Evolutionary conservation across 768 basidiomycete species (phyloP).

Genomic region (Solioccasus polychromus): DNA sequence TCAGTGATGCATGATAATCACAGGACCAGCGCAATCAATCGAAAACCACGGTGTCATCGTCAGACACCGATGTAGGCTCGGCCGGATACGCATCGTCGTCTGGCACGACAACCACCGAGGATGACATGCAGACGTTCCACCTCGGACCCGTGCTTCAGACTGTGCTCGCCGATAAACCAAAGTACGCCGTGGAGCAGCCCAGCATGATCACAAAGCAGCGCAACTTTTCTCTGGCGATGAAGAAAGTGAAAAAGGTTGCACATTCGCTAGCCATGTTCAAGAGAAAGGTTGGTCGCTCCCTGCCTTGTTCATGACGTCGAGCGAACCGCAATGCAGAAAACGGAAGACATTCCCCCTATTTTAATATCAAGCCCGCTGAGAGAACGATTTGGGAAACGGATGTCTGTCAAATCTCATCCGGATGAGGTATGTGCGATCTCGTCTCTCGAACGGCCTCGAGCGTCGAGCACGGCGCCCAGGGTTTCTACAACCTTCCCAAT

Average conservation of each 20-base stretch:
- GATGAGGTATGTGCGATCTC: slow-evolving; percentile 23
- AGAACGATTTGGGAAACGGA: slow-evolving; percentile 30
- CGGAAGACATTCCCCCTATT: slow-evolving; percentile 24
- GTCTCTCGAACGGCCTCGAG: not conserved
- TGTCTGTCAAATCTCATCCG: slow-evolving; percentile 21
- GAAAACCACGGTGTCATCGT: slow-evolving; percentile 13
- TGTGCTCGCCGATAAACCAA: slow-evolving; percentile 7
- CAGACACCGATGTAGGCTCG: slow-evolving; percentile 24
- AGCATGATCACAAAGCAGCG: slow-evolving; percentile 10
- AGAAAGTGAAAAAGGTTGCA: slow-evolving; percentile 21
- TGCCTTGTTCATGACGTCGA: not conserved
- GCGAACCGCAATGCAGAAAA: slow-evolving; percentile 8
- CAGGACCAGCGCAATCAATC: slow-evolving; percentile 11
- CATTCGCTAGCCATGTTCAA: slow-evolving; percentile 21
- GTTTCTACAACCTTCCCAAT: slow-evolving; percentile 29
- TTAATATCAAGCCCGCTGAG: slow-evolving; percentile 25
- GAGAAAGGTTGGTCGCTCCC: slow-evolving; percentile 19
- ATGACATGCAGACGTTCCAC: slow-evolving; percentile 24
- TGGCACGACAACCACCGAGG: slow-evolving; percentile 32
- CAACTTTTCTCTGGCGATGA: slow-evolving; percentile 18
- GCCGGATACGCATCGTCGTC: slow-evolving; percentile 26
- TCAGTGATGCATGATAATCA: not conserved
- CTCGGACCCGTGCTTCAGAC: slow-evolving; percentile 12
- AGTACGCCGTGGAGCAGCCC: slow-evolving; percentile 3
- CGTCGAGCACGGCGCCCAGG: slow-evolving; percentile 3